These are phyloP conservation scores for Huntiella omanensis DNA, from an alignment of 2,329 filamentous ascomycete genomes.

Conservation along the genomic window DNA sequence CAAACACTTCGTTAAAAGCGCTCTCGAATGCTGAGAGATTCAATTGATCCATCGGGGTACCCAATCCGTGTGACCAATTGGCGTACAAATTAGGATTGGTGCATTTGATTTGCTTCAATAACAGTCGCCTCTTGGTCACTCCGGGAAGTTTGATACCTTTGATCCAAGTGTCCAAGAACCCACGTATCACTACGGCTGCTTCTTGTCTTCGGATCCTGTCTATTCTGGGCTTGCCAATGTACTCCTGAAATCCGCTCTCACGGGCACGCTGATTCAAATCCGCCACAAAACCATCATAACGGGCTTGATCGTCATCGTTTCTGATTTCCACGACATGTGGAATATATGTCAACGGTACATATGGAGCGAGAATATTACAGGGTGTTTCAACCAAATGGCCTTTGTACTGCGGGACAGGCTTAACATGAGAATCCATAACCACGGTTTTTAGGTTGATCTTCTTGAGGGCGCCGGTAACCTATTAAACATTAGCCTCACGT, in stretches of 20 bases:
- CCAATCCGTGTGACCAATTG: constrained; percentile 4
- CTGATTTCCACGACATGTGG: constrained; percentile 39
- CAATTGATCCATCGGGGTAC: background rate
- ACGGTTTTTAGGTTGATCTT: constrained; percentile 16
- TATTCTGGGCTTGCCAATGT: constrained; percentile 9
- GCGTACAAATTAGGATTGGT: background rate
- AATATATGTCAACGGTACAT: constrained; percentile 41
- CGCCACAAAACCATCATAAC: constrained; percentile 4
- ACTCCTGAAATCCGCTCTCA: constrained; percentile 6
- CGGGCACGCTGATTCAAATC: constrained; percentile 8
- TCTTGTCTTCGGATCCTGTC: constrained; percentile 8
- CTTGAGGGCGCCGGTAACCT: constrained; percentile 1
- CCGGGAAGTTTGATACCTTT: constrained; percentile 27
- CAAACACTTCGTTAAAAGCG: constrained; percentile 38
- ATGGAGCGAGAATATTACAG: constrained; percentile 40
- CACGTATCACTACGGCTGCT: constrained; percentile 4
- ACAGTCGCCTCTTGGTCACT: constrained; percentile 2
- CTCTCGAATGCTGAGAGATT: constrained; percentile 24
- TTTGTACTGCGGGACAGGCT: constrained; percentile 36
- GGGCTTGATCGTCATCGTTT: constrained; percentile 25
- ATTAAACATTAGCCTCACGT: background rate
- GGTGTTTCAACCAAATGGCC: constrained; percentile 42
- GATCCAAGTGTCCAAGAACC: constrained; percentile 28
- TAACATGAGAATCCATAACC: constrained; percentile 30
- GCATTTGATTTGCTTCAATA: constrained; percentile 4